Base-by-base conservation (phyloP, 1,139 yeast genomes). In the Kurtzmaniella quercitrusa region DNA sequence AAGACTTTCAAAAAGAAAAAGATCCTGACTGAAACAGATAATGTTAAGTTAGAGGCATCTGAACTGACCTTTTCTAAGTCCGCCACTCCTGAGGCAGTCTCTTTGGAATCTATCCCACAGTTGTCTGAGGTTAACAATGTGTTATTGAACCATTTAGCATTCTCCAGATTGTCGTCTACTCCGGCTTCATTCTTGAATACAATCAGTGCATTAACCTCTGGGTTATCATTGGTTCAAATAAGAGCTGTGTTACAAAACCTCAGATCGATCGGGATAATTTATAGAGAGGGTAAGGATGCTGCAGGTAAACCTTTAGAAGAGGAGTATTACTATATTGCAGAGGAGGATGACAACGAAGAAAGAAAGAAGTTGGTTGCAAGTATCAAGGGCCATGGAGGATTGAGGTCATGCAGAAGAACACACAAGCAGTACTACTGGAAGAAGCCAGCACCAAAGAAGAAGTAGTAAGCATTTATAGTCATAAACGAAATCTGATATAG, bases 381-480 rank as follows among this genome's bases (percentile, higher is more conserved):
- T 43, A 70, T 88, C 45, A 88, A 88, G 55, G 96, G 96, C 33
- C 84, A 84, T 35, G 78, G 85, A 33, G 88, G 88, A 2, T 72
- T 93, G 52, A 78, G 98, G 61, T 80, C 88, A 37, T 93, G 98
- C 64, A 80, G 98, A 68, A 88, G 84, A 66, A 87, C 88, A 2
- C 98, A 91, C 66, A 93, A 93, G 64, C 98, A 93, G 59, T 85
- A 85, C 58, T 85, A 80, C 64, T 85, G 94, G 94, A 85, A 84
- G 60, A 84, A 79, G 55, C 94, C 94, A 16, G 75, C 76, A 3
- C 72, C 76, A 19, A 68, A 66, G 42, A 72, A 71, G 58, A 67
- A 67, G 47, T 61, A 54, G 47, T 18, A 5, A 19, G 12, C 16
- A 12, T 16, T 9, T 33, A 6, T 33, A 16, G 7, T 15, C 20